Conservation (phyloP, 345 rosid species). For the Pistacia integerrima region DNA sequence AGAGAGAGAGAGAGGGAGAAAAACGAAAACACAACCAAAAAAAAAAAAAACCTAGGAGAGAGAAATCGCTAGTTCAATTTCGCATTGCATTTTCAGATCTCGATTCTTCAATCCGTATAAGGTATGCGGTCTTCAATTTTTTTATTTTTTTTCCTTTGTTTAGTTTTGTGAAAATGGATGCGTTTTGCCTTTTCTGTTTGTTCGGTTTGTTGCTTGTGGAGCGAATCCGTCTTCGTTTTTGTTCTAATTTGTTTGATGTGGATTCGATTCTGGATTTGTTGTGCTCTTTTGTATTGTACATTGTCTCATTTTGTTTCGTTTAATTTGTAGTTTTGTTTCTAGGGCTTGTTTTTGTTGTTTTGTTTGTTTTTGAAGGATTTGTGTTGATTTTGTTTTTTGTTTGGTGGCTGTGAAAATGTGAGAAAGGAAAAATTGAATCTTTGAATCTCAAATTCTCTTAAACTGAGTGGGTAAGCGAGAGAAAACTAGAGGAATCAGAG, state of each 20-base stretch:
- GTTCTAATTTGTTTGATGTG: not conserved
- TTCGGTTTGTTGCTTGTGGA: not conserved
- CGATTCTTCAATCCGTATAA: constrained; percentile 25
- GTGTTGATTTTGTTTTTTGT: constrained; percentile 16
- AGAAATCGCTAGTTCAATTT: constrained; percentile 22
- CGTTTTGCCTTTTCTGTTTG: not conserved
- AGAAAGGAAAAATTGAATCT: constrained; percentile 5
- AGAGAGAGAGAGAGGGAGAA: constrained; percentile 27
- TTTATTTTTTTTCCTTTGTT: not conserved
- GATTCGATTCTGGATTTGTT: constrained; percentile 21
- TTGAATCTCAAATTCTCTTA: not conserved
- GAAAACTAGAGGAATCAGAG: not conserved
- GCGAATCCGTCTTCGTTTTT: constrained; percentile 17
- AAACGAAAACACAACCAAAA: not conserved
- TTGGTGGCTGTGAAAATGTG: constrained; percentile 37
- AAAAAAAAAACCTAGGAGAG: constrained; percentile 12
- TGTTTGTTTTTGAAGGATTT: not conserved
- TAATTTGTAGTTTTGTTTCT: constrained; percentile 7
- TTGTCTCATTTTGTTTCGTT: constrained; percentile 22
- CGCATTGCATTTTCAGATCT: constrained; percentile 44
- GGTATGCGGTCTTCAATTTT: constrained; percentile 22
- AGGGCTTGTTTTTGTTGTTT: not conserved
- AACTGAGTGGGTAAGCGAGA: not conserved
- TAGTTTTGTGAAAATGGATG: too few species aligned
- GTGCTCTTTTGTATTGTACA: constrained; percentile 21